Evolutionary conservation across 2,329 filamentous ascomycete species (phyloP).

Genomic region (Beauveria caledonica): DNA sequence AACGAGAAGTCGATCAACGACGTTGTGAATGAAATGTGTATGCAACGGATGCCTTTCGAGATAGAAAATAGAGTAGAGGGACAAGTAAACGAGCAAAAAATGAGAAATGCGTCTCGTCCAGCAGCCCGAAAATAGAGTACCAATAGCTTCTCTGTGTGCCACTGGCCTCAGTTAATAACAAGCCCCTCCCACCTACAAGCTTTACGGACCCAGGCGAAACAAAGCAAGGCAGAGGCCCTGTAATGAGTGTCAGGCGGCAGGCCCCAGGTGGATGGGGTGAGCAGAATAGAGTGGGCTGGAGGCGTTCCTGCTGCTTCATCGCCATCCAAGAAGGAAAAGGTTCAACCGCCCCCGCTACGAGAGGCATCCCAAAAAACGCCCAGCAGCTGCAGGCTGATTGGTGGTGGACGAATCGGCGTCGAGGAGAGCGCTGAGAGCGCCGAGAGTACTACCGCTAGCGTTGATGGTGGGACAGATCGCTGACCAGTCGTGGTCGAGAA

Average conservation of each 20-base stretch:
- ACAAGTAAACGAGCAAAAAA: not conserved
- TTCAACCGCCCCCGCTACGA: conserved; percentile 1
- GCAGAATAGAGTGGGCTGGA: not conserved
- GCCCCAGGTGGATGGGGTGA: not conserved
- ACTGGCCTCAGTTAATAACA: not conserved
- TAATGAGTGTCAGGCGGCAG: not conserved
- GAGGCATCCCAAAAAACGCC: conserved; percentile 10
- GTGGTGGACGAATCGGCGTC: conserved; percentile 7
- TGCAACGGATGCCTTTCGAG: not conserved
- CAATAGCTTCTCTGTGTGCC: not conserved
- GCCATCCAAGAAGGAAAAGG: not conserved
- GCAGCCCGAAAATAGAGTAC: not conserved
- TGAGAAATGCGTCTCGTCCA: not conserved
- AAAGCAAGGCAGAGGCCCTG: conserved; percentile 8
- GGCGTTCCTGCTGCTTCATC: not conserved
- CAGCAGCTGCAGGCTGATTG: conserved; percentile 7
- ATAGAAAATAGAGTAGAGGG: not conserved
- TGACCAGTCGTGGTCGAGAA: conserved; percentile 1
- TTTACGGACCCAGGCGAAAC: not conserved
- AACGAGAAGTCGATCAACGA: not conserved
- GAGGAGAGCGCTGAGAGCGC: not conserved
- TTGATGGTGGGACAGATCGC: not conserved
- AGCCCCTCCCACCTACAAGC: not conserved
- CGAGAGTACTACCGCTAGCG: not conserved
- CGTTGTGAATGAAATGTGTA: not conserved